phyloP scores from a whole-genome alignment of 1,284 basidiomycete species.

The Puccinia novopanici region DNA sequence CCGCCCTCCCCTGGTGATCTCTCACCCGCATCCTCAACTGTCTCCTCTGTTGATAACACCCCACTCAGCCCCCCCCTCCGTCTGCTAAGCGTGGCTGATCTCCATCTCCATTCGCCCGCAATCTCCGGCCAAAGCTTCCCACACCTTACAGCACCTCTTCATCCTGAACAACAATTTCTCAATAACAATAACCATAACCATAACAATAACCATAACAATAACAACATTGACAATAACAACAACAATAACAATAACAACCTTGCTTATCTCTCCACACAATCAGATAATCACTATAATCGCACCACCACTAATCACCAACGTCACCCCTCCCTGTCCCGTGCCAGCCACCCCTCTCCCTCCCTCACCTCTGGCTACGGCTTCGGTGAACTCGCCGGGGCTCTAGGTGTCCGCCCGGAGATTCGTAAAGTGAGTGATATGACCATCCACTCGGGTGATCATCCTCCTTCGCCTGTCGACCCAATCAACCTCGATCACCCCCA shows the following conservation, averaged over 20 bases:
- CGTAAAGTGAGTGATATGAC: conserved; percentile 50
- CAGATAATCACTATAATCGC: neutral
- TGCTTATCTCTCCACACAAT: neutral
- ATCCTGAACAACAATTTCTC: neutral
- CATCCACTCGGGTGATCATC: conserved; percentile 26
- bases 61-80: conserved; percentile 37
- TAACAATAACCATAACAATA: neutral
- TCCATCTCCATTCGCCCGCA: conserved; percentile 5
- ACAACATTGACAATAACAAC: neutral
- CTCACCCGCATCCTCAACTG: conserved; percentile 34
- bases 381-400: conserved; percentile 37
- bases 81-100: conserved; percentile 23
- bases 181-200: neutral
- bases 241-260: neutral
- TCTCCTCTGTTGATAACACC: conserved; percentile 28
- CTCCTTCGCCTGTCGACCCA: conserved; percentile 20
- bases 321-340: conserved; percentile 4
- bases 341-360: no score
- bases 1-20: conserved; percentile 43
- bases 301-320: neutral
- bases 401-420: conserved; percentile 44
- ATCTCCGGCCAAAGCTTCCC: conserved; percentile 18
- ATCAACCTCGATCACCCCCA: conserved; percentile 26
- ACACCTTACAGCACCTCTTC: neutral
- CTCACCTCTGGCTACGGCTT: conserved; percentile 34